phyloP scores from a whole-genome alignment of 345 rosid genomes.

The Laguncularia racemosa region DNA sequence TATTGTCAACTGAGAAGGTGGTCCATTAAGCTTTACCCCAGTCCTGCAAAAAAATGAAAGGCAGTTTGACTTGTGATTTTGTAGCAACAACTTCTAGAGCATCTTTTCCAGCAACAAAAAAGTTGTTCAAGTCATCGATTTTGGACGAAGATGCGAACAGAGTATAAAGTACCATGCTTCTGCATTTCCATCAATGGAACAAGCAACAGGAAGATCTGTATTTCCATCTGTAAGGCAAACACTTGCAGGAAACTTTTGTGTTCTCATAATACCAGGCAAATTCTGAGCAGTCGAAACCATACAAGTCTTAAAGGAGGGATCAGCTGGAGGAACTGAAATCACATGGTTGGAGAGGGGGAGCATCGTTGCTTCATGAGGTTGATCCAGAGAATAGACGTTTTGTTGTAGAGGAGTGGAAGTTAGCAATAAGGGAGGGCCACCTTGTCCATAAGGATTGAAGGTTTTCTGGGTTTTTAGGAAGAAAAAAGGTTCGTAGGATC shows the following conservation, averaged over 20 bases:
- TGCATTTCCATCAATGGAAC: background rate
- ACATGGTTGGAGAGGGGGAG: conserved; percentile 4
- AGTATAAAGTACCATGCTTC: conserved; percentile 1
- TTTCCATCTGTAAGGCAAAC: background rate
- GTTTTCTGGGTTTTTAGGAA: background rate
- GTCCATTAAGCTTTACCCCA: background rate
- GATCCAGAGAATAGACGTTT: background rate
- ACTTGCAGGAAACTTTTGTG: conserved; percentile 1
- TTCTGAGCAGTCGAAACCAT: background rate
- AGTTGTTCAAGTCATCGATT: too few species aligned
- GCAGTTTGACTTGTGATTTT: background rate
- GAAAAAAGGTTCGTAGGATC: background rate
- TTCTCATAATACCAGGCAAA: background rate
- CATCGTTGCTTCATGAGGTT: background rate
- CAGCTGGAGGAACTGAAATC: background rate
- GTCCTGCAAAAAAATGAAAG: conserved; percentile 1
- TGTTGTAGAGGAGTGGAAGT: background rate
- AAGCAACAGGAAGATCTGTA: background rate
- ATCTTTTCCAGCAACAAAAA: too few species aligned
- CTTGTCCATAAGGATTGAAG: background rate
- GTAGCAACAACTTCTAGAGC: too few species aligned
- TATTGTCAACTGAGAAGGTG: conserved; percentile 5
- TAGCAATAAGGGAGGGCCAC: background rate
- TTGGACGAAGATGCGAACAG: too few species aligned
- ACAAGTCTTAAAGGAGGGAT: conserved; percentile 4